Base-by-base conservation (phyloP, 257 asterid species). In the Jacaranda mimosifolia region DNA sequence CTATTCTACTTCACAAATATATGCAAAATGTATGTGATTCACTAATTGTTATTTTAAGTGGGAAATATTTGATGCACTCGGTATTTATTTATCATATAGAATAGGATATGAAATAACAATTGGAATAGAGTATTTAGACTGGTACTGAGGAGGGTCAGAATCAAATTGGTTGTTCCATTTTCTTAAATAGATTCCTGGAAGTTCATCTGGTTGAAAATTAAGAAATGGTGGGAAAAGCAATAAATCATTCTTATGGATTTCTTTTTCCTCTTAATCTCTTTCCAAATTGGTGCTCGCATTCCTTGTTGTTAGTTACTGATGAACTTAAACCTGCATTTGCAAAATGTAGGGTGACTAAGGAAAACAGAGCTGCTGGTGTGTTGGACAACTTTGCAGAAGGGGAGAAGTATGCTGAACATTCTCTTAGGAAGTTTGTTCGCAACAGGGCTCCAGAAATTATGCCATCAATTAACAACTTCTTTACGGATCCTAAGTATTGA, bases 351-450 rank as follows among this genome's bases (percentile, higher is more conserved):
- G 97, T 91, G 84, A 88, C 87, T 0, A 92, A 92, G 90, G 97
- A 91, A 77, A 88, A 93, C 86, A 83, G 97, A 74, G 85, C 92
- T 53, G 96, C 97, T 53, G 97, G 98, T 9, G 81, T 93, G 63
- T 85, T 93, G 91, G 97, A 89, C 2, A 93, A 93, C 81, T 79
- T 73, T 55, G 84, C 88, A 0, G 98, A 92, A 79, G 98, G 98
- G 15, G 92, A 91, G 87, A 91, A 84, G 73, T 92, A 92, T 55
- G 46, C 90, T 0, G 86, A 89, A 43, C 96, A 91, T 72, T 78
- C 84, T 79, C 88, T 92, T 19, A 85, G 98, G 87, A 91, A 88
- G 83, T 92, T 58, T 39, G 94, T 91, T 7, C 96, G 94, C 56
- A 86, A 82, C 79, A 84, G 43, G 87, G 7, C 91, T 73, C 90